Conservation (phyloP, 495 filamentous ascomycete species). For the Neurospora sp. region DNA sequence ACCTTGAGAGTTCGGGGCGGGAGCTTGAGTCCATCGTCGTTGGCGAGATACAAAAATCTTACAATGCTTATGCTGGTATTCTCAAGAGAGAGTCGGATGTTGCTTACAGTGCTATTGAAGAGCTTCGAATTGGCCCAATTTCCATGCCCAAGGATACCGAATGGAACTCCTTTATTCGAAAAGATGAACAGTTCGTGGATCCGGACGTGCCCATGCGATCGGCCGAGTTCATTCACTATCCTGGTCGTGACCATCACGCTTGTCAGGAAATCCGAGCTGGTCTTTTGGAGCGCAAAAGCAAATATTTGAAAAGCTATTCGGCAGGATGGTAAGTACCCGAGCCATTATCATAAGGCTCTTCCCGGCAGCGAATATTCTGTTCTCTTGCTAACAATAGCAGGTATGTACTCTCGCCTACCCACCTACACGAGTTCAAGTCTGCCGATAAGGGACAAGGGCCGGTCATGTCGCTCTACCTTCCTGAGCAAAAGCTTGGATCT, state of each 20-base stretch:
- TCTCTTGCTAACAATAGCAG: constrained; percentile 39
- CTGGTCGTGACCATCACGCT: constrained; percentile 81
- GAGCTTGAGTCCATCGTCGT: constrained; percentile 94
- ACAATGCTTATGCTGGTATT: constrained; percentile 84
- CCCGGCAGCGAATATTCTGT: background rate
- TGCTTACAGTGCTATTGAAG: constrained; percentile 65
- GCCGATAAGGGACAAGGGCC: constrained; percentile 58
- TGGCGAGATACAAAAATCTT: constrained; percentile 93
- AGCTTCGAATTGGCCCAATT: constrained; percentile 74
- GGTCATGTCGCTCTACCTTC: constrained; percentile 91
- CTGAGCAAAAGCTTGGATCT: constrained; percentile 89
- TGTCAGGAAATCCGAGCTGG: constrained; percentile 81
- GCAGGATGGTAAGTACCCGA: constrained; percentile 70
- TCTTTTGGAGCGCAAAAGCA: constrained; percentile 93
- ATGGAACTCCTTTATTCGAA: constrained; percentile 75
- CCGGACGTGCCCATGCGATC: constrained; percentile 69
- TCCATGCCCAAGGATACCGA: constrained; percentile 85
- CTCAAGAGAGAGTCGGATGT: constrained; percentile 82
- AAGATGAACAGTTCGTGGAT: constrained; percentile 81
- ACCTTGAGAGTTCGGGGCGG: constrained; percentile 86
- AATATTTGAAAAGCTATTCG: constrained; percentile 96
- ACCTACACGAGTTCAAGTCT: constrained; percentile 96
- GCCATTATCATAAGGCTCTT: background rate
- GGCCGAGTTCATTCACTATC: constrained; percentile 80
- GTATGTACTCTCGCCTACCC: constrained; percentile 94